These are phyloP conservation scores for Nyssa sinensis DNA, from an alignment of 148 eudicot genomes.

Conservation along the genomic window DNA sequence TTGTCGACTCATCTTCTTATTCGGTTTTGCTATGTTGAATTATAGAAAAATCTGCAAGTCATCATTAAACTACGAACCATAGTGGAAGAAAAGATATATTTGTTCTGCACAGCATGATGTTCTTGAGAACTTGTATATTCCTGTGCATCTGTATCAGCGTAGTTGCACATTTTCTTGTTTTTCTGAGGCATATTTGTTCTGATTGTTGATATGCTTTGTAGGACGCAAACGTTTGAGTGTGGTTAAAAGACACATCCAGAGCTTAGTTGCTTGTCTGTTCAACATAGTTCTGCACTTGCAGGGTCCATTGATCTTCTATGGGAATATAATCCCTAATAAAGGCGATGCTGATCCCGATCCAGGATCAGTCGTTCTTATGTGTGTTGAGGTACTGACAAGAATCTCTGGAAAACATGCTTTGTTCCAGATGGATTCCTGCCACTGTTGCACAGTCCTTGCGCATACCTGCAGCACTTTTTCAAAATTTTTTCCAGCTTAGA, in stretches of 20 bases:
- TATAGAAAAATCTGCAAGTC: no score
- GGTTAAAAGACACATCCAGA: slow-evolving; percentile 55
- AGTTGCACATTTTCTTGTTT: not conserved
- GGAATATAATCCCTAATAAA: slow-evolving; percentile 15
- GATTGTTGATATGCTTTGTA: slow-evolving; percentile 40
- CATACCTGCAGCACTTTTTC: slow-evolving; percentile 63
- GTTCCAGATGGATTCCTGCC: slow-evolving; percentile 52
- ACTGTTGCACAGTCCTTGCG: slow-evolving; percentile 63
- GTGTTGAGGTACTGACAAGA: slow-evolving; percentile 67
- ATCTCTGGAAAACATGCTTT: slow-evolving; percentile 64
- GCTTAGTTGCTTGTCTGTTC: slow-evolving; percentile 64
- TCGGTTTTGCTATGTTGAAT: not conserved
- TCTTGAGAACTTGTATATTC: not conserved
- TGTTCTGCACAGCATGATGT: not conserved
- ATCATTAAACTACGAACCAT: not conserved
- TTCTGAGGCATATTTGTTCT: not conserved
- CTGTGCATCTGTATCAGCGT: not conserved
- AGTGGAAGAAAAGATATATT: not conserved
- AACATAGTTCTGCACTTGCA: slow-evolving; percentile 77
- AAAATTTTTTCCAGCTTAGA: slow-evolving; percentile 44
- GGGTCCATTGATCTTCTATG: slow-evolving; percentile 54
- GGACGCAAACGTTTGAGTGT: slow-evolving; percentile 56
- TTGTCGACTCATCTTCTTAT: not conserved
- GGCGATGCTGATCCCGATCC: slow-evolving; percentile 55
- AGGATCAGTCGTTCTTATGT: slow-evolving; percentile 82